Percentiles rank a stretch among this genome's conserved stretches.
These are phyloP conservation scores for Kwoniella newhampshirensis DNA, from an alignment of 768 basidiomycete genomes.

Conservation along the genomic window DNA sequence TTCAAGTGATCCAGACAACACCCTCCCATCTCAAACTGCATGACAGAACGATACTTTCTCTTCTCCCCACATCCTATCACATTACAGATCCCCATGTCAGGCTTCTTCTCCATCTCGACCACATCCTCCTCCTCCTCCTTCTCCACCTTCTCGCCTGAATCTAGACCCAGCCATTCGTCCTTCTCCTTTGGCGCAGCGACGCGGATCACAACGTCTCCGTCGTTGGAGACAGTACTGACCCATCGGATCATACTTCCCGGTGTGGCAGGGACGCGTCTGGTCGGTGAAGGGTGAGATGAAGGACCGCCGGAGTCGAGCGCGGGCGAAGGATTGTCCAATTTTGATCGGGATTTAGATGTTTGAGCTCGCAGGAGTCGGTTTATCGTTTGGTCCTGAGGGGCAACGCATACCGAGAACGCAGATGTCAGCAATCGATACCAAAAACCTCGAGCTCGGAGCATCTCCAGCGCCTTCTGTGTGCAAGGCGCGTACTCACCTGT, in stretches of 20 bases:
- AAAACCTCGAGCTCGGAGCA: neutral
- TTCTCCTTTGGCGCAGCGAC: constrained; percentile 29
- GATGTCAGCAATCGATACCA: neutral
- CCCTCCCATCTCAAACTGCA: constrained; percentile 40
- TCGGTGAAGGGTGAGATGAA: constrained; percentile 9
- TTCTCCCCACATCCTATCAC: constrained; percentile 33
- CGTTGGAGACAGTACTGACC: constrained; percentile 27
- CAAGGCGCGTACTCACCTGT: constrained; percentile 36
- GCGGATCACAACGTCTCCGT: constrained; percentile 28
- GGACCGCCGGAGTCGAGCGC: constrained; percentile 11
- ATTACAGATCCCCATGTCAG: constrained; percentile 21
- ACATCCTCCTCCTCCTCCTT: neutral
- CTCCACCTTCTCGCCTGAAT: neutral
- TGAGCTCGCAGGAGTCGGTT: constrained; percentile 51
- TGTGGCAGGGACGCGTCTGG: neutral
- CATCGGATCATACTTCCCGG: constrained; percentile 25
- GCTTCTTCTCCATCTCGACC: neutral
- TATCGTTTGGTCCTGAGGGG: constrained; percentile 49
- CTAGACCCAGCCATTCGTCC: constrained; percentile 23
- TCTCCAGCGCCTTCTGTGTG: no score
- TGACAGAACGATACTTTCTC: constrained; percentile 41
- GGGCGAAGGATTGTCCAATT: constrained; percentile 37
- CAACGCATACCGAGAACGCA: neutral
- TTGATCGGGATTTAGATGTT: constrained; percentile 42
- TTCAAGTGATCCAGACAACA: constrained; percentile 43